These are phyloP conservation scores for Apiotrichum porosum DNA, from an alignment of 1,284 basidiomycete species.

Conservation along the genomic window DNA sequence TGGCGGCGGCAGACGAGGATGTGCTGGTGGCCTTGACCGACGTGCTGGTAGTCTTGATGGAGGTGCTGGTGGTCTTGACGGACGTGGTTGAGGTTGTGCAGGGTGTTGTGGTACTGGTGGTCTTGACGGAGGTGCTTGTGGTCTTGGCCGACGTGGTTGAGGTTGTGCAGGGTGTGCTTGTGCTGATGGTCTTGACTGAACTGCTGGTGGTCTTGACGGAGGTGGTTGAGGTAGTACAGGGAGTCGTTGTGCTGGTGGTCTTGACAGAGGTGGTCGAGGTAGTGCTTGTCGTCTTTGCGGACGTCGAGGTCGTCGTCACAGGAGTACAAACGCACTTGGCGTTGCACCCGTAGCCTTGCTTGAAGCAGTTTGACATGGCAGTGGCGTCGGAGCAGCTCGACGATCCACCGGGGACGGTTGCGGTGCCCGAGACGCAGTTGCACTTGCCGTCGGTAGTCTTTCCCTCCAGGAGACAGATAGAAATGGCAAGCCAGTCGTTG, in stretches of 20 bases:
- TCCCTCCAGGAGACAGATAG: conserved; percentile 2
- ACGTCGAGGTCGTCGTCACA: not conserved
- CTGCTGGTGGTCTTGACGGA: not conserved
- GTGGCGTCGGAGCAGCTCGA: not conserved
- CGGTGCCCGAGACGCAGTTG: conserved; percentile 1
- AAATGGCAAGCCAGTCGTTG: not conserved
- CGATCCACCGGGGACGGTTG: conserved; percentile 1
- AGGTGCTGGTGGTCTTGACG: not conserved
- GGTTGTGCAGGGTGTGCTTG: not conserved
- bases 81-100: not conserved
- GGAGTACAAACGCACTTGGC: conserved; percentile 4
- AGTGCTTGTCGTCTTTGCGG: not conserved
- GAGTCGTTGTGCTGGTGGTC: not conserved
- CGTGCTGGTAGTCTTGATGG: not conserved
- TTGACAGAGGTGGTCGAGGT: not conserved
- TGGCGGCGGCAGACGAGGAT: no score
- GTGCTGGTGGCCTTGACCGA: not conserved
- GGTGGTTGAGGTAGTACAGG: not conserved
- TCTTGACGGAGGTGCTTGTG: not conserved
- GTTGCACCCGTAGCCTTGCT: conserved; percentile 4
- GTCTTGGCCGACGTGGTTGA: no score
- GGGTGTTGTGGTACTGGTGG: not conserved
- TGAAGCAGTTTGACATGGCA: conserved; percentile 6
- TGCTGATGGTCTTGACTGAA: not conserved
- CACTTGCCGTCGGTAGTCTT: not conserved